Base-by-base conservation (phyloP, 805 yeast genomes). In the Ogataea wickerhamii region DNA sequence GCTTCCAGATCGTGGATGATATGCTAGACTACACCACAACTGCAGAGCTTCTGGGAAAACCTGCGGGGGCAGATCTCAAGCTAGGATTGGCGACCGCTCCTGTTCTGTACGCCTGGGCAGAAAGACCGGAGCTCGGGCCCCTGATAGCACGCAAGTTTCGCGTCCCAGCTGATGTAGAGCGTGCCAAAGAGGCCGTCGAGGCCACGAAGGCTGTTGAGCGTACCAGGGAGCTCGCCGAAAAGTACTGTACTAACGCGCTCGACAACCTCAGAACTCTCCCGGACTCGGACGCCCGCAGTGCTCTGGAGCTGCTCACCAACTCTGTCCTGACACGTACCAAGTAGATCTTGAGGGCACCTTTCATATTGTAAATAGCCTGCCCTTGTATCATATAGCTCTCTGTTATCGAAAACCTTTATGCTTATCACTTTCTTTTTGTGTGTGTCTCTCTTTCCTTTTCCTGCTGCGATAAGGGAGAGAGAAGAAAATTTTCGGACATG, bases 51-150 rank as follows among this genome's bases (percentile, higher is more conserved):
- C 67, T 93, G 41, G 98, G 98, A 25, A 93, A 93, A 61, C 98
- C 98, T 2, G 82, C 95, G 6, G 95, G 93, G 51, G 97, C 96
- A 4, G 98, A 93, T 64, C 71, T 93, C 51, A 79, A 89, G 60
- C 70, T 93, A 30, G 98, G 98, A 0, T 73, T 93, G 51, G 98
- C 98, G 1, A 93, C 98, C 0, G 98, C 97, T 0, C 98, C 98
- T 1, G 88, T 91, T 3, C 67, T 93, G 38, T 93, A 74, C 63
- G 98, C 98, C 1, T 93, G 98, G 98, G 80, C 76, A 53, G 77
- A 82, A 53, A 79, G 77, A 52, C 95, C 96, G 0, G 83, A 81
- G 41, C 70, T 93, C 33, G 98, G 97, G 3, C 80, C 77, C 25
- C 63, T 91, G 53, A 88, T 93, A 51, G 78, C 78, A 18, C 76